These are phyloP conservation scores for Neopestalotiopsis sp. DNA, from an alignment of 2,329 filamentous ascomycete genomes.

Conservation along the genomic window DNA sequence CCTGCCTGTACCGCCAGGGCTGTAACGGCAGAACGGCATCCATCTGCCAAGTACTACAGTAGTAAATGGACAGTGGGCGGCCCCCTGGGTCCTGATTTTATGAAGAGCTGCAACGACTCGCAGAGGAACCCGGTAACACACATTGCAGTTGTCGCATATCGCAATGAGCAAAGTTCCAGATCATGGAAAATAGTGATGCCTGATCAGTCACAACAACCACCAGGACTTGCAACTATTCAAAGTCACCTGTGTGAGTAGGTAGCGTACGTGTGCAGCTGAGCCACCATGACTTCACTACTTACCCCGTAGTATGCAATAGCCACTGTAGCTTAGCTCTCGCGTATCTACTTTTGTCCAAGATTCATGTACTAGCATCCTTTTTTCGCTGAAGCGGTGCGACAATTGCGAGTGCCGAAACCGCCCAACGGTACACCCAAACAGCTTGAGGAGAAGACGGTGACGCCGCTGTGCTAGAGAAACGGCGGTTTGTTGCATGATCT, in stretches of 20 bases:
- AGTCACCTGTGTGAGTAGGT: neutral
- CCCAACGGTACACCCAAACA: neutral
- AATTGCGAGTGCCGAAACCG: neutral
- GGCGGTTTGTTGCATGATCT: neutral
- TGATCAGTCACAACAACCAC: too few relatives aligned
- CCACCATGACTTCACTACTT: neutral
- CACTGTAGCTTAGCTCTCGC: neutral
- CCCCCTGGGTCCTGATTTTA: neutral
- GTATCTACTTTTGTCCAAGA: neutral
- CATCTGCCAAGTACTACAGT: neutral
- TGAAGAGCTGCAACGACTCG: neutral
- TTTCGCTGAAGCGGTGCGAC: neutral
- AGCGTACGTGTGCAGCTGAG: neutral
- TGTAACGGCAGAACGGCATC: neutral
- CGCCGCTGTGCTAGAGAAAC: neutral
- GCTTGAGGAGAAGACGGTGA: neutral
- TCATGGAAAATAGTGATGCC: neutral
- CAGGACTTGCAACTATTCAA: neutral
- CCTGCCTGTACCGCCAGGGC: too few relatives aligned
- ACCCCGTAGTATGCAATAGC: neutral
- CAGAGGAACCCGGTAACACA: neutral
- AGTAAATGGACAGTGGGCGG: neutral
- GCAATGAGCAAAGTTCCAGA: neutral
- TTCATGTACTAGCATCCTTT: neutral
- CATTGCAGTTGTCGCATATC: neutral